Evolutionary conservation across 352 stramenopile genomes (phyloP).

Genomic region (Globisporangium orthogonon): DNA sequence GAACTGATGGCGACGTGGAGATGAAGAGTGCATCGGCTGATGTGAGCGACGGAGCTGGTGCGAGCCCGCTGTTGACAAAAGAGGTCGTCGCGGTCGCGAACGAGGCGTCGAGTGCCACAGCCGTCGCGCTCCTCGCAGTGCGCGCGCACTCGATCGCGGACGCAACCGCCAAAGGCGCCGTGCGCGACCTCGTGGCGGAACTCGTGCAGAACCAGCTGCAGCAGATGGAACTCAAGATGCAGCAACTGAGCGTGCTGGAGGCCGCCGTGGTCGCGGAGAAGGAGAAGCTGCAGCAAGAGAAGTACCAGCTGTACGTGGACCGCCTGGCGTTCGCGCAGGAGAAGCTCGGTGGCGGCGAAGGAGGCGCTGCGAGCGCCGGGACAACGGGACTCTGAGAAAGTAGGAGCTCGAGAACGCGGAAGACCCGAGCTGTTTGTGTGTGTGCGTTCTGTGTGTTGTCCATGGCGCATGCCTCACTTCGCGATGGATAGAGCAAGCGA

Average conservation of each 20-base stretch:
- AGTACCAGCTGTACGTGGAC: conserved; percentile 70
- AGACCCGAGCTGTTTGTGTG: too few relatives aligned
- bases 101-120: conserved; percentile 57
- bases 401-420: not conserved
- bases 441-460: too few relatives aligned
- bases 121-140: conserved; percentile 47
- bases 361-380: not conserved
- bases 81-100: conserved; percentile 53
- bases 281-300: conserved; percentile 53
- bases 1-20: conserved; percentile 33
- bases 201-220: conserved; percentile 62
- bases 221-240: conserved; percentile 79
- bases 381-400: not conserved
- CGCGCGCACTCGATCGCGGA: conserved; percentile 41
- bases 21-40: conserved; percentile 24
- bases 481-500: too few relatives aligned
- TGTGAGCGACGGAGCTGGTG: not conserved
- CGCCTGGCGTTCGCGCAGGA: conserved; percentile 52
- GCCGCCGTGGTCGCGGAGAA: conserved; percentile 42
- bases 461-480: too few relatives aligned
- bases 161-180: conserved; percentile 28
- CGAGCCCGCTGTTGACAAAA: conserved; percentile 24
- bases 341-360: conserved; percentile 26
- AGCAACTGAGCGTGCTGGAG: conserved; percentile 57
- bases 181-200: conserved; percentile 50